Base-by-base conservation (phyloP, 169 alveolate genomes). In the Plasmodium relictum region DNA sequence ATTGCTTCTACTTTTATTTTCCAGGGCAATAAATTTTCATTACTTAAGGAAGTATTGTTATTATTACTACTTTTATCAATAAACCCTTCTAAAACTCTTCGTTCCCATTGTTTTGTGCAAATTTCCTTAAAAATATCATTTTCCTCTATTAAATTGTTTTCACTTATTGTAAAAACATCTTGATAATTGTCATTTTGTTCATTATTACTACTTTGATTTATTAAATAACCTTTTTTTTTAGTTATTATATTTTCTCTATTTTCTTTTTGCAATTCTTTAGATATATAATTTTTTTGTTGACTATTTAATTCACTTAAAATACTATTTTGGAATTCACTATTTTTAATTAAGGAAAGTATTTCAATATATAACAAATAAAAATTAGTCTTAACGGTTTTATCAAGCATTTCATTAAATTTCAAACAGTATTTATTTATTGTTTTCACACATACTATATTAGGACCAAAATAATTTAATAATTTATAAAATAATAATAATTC, bases 1-100 rank as follows among this genome's bases (percentile, higher is more conserved):
- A 85, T 56, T 4, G 92, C 92, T 85, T 85, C 92, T 22, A 85
- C 92, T 85, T 85, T 85, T 2, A 85, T 85, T 85, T 85, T 85
- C 92, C 92, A 85, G 8, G 92, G 92, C 39, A 85, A 18, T 66
- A 85, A 61, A 37, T 85, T 85, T 85, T 85, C 92, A 70, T 85
- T 85, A 62, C 87, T 85, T 20, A 85, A 70, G 31, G 20, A 44
- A n/a, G 5, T 56, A 37, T 24, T 56, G 24, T 26, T 59, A n/a
- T 16, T 70, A 24, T 22, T 61, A 39, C 5, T 39, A 16, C 26
- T 71, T 14, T 58, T 85, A 22, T 85, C 92, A 24, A 85, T 59
- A 45, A 44, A 68, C 4, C 92, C 92, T 85, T 85, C 92, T 4
- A 85, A 26, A 4, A 85, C 92, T 70, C 92, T 85, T 24, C 31